Evolutionary conservation across 768 basidiomycete genomes (phyloP), one percentile per base, ranked within the genome.

Genomic region (Tylopilus plumbeoviolaceoides): DNA sequence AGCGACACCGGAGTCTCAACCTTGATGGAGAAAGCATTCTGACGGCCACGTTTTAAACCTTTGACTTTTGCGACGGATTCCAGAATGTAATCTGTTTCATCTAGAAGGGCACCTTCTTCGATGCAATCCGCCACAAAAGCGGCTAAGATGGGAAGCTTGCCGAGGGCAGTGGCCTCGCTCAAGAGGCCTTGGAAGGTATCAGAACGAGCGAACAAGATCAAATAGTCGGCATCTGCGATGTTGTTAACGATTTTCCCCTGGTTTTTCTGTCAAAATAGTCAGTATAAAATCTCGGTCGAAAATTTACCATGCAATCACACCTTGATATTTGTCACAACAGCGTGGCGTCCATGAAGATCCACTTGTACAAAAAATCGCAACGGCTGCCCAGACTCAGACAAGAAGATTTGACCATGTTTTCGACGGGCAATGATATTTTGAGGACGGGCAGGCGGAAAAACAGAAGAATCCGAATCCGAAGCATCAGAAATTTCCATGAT

Each of bases 311-410:
- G 44, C 17, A 17, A 28, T 63, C 73, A 53, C 49, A 85, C 87
- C 79, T 85, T 87, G 64, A 90, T 83, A 8, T 72, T 68, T 42
- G 70, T 70, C 21, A 84, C 75, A 25, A 84, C 62, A 1, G 71
- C 66, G 15, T 72, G 68, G 21, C 87, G 75, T 46, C 80, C 78
- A 41, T 75, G 75, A 1, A 85, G 71, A 58, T 85, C 84, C n/a
- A 88, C 72, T 62, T 87, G 84, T 33, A 89, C 82, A 58, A 80
- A 87, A 58, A 89, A 87, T 12, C 70, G 64, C 43, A 83, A 59
- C 0, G 77, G 70, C 47, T 68, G 60, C 4, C 80, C 84, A 31
- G 69, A 61, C 21, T 65, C 63, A 0, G 68, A 67, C 21, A 62
- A 65, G 51, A 87, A 86, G 21, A 85, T 61, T 41, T 71, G 68